These are phyloP conservation scores for Candida coleopterorum DNA, from an alignment of 805 yeast species.

Conservation along the genomic window DNA sequence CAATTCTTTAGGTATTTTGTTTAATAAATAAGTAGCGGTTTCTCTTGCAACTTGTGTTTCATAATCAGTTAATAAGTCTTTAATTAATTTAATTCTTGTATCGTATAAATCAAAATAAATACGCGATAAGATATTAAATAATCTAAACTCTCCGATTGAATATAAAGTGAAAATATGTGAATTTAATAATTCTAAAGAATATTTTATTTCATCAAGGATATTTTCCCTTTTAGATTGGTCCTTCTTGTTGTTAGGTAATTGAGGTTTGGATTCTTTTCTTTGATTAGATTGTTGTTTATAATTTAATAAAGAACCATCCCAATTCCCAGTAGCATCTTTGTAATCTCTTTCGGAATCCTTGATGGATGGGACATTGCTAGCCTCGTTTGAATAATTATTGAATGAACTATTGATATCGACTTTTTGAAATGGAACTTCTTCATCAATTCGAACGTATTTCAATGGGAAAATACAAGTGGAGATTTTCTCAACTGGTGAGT, in stretches of 20 bases:
- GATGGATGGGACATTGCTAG: slow-evolving; percentile 26
- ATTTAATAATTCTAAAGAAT: slow-evolving; percentile 52
- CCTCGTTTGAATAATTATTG: slow-evolving; percentile 22
- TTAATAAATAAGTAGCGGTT: slow-evolving; percentile 47
- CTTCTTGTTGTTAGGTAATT: slow-evolving; percentile 44
- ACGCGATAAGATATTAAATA: slow-evolving; percentile 50
- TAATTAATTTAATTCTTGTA: slow-evolving; percentile 47
- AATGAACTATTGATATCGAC: slow-evolving; percentile 22
- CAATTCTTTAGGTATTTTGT: slow-evolving; percentile 58
- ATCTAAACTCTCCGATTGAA: slow-evolving; percentile 63
- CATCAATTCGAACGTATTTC: slow-evolving; percentile 44
- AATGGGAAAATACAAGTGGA: slow-evolving; percentile 60
- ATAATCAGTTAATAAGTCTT: slow-evolving; percentile 47
- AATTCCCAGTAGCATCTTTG: slow-evolving; percentile 16
- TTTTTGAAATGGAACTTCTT: slow-evolving; percentile 35
- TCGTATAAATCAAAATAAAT: slow-evolving; percentile 57
- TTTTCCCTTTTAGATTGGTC: slow-evolving; percentile 10
- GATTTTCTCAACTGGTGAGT: slow-evolving; percentile 53
- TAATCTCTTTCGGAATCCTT: slow-evolving; percentile 26
- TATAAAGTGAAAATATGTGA: slow-evolving; percentile 67
- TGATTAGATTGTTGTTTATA: slow-evolving; percentile 6
- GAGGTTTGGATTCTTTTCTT: slow-evolving; percentile 32
- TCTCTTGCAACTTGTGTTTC: slow-evolving; percentile 49
- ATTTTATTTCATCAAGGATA: slow-evolving; percentile 47
- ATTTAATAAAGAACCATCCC: slow-evolving; percentile 10